These are phyloP conservation scores for Eimeria necatrix DNA, from an alignment of 169 alveolate species.

Conservation along the genomic window DNA sequence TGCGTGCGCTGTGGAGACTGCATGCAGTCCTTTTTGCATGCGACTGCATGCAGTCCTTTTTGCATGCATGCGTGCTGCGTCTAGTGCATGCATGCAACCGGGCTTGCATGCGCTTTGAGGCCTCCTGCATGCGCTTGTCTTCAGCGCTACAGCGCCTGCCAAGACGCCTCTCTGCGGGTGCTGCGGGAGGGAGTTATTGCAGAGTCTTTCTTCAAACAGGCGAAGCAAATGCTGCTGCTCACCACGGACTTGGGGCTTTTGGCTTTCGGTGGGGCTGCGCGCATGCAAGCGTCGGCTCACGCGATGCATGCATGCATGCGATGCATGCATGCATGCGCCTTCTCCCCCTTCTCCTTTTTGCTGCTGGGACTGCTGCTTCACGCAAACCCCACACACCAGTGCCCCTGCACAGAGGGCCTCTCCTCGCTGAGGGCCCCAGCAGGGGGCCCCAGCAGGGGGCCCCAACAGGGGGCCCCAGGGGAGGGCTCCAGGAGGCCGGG, in stretches of 20 bases:
- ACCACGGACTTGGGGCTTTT: conserved; percentile 56
- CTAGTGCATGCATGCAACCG: not conserved
- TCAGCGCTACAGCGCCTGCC: conserved; percentile 63
- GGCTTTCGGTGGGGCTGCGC: conserved; percentile 34
- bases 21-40: not conserved
- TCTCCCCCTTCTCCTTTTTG: not conserved
- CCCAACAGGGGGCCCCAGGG: no score
- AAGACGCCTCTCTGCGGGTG: conserved; percentile 63
- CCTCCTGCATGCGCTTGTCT: not conserved
- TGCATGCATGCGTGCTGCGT: not conserved
- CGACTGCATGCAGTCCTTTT: not conserved
- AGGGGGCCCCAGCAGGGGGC: no score
- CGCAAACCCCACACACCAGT: no score
- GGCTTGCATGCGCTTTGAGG: not conserved
- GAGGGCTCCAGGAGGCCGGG: no score
- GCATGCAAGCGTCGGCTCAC: not conserved
- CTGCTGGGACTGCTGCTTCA: not conserved
- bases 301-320: not conserved
- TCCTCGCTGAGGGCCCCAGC: no score
- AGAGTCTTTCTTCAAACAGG: conserved; percentile 50
- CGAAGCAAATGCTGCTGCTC: conserved; percentile 62
- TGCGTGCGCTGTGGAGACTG: not conserved
- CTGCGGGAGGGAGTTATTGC: conserved; percentile 33
- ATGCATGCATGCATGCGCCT: not conserved
- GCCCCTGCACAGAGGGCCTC: no score